phyloP scores from a whole-genome alignment of 176 grass and related monocot genomes.

The Chrysopogon serrulatus region DNA sequence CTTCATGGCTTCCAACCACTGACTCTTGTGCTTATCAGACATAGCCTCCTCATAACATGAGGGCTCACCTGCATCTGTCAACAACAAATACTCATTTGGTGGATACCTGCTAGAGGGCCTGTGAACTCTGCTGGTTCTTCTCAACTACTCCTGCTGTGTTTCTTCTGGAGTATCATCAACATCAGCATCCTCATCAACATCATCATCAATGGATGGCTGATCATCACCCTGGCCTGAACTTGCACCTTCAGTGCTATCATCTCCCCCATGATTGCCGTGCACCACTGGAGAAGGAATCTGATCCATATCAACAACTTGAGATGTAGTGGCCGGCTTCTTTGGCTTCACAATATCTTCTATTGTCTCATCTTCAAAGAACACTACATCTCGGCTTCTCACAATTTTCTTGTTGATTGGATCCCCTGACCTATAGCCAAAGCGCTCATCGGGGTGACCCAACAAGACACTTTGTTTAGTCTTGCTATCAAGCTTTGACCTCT shows the following conservation, averaged over 20 bases:
- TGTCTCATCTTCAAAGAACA: too few relatives aligned
- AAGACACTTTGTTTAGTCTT: neutral
- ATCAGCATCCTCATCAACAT: neutral
- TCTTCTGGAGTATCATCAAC: neutral
- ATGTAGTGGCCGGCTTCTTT: too few relatives aligned
- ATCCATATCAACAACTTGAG: too few relatives aligned
- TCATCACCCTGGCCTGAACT: neutral
- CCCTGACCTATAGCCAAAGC: neutral
- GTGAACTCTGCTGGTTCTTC: neutral
- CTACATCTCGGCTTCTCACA: neutral
- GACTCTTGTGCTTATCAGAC: neutral
- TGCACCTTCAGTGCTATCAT: neutral
- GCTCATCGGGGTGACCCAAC: neutral
- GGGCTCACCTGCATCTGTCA: neutral
- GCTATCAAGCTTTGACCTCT: neutral
- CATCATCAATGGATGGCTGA: neutral
- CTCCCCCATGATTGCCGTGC: too few relatives aligned
- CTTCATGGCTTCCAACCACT: neutral
- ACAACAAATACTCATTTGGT: neutral
- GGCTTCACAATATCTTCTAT: too few relatives aligned
- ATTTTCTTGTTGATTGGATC: neutral
- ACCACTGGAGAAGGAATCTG: too few relatives aligned
- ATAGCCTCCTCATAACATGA: slow-evolving; percentile 1
- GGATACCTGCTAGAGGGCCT: neutral
- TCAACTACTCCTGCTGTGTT: neutral